A percentile compares a stretch with the other conserved stretches of the same genome.
Conservation (phyloP, 495 filamentous ascomycete species). For the Talaromyces proteolyticus region DNA sequence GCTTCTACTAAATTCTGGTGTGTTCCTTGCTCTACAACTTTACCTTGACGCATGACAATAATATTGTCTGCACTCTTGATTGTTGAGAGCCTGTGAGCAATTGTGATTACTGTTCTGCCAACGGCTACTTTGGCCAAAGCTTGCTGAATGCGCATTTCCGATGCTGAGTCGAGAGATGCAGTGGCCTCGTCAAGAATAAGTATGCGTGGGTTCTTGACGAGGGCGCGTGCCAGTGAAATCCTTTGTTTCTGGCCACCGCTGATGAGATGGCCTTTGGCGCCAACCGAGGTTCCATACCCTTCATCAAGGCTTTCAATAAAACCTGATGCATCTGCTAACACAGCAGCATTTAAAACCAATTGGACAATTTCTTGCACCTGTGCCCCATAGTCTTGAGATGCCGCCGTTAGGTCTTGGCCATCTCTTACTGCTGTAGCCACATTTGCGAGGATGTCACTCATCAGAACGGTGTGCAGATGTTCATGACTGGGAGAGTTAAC, state of each 20-base stretch:
- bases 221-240: slow-evolving; percentile 59
- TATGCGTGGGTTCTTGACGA: slow-evolving; percentile 73
- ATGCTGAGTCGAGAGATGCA: slow-evolving; percentile 32
- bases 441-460: neutral
- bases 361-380: slow-evolving; percentile 4
- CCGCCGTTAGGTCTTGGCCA: slow-evolving; percentile 6
- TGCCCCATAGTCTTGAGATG: slow-evolving; percentile 13
- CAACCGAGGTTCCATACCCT: slow-evolving; percentile 16
- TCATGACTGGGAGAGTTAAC: slow-evolving; percentile 37
- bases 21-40: slow-evolving; percentile 39
- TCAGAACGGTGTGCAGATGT: neutral
- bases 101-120: slow-evolving; percentile 17
- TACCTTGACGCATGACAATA: slow-evolving; percentile 35
- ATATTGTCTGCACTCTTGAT: slow-evolving; percentile 43
- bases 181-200: slow-evolving; percentile 51
- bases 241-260: slow-evolving; percentile 46
- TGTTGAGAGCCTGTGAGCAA: slow-evolving; percentile 48
- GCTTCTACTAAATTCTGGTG: slow-evolving; percentile 27
- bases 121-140: slow-evolving; percentile 23
- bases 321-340: slow-evolving; percentile 10
- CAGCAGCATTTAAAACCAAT: slow-evolving; percentile 11
- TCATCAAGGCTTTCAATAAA: slow-evolving; percentile 18
- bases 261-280: slow-evolving; percentile 18
- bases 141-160: slow-evolving; percentile 33
- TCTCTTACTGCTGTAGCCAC: neutral